Evolutionary conservation across 208 protist species (phyloP).

Genomic region (Wallacemonas sp.): DNA sequence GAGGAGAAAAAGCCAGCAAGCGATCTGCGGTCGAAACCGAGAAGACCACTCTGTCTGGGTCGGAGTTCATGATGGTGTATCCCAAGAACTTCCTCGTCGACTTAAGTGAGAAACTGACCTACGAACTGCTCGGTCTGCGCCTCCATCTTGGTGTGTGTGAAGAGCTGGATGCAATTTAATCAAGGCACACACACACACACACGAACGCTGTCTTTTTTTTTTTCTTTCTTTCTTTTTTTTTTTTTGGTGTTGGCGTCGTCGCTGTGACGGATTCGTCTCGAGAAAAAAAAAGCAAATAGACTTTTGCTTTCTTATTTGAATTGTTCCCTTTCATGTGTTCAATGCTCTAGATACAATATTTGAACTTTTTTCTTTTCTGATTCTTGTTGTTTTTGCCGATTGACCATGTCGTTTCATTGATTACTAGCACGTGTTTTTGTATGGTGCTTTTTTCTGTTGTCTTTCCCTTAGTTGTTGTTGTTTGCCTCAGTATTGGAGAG

Average conservation of each 20-base stretch:
- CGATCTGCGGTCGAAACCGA: not conserved
- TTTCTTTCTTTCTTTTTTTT: slow-evolving; percentile 16
- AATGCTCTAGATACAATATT: no score
- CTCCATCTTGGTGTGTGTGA: slow-evolving; percentile 76
- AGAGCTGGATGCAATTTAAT: slow-evolving; percentile 50
- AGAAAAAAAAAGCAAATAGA: not conserved
- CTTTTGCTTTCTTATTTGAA: slow-evolving; percentile 3
- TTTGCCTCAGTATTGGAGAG: no score
- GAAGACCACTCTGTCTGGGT: not conserved
- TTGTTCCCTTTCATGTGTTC: slow-evolving; percentile 9
- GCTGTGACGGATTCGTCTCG: not conserved
- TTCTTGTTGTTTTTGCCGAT: not conserved
- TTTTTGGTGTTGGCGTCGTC: not conserved
- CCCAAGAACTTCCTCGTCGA: slow-evolving; percentile 64
- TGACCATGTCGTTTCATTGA: no score
- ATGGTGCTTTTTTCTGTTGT: no score
- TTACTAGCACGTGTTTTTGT: no score
- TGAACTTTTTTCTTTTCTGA: slow-evolving; percentile 16
- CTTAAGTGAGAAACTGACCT: slow-evolving; percentile 60
- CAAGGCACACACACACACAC: no score
- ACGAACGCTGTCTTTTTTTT: no score
- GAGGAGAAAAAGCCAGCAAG: not conserved
- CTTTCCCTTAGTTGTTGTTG: no score
- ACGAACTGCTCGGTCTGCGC: slow-evolving; percentile 56
- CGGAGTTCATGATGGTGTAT: slow-evolving; percentile 40